phyloP scores from a whole-genome alignment of 2,329 filamentous ascomycete species.

The Cladosporium austrohemisphaericum region DNA sequence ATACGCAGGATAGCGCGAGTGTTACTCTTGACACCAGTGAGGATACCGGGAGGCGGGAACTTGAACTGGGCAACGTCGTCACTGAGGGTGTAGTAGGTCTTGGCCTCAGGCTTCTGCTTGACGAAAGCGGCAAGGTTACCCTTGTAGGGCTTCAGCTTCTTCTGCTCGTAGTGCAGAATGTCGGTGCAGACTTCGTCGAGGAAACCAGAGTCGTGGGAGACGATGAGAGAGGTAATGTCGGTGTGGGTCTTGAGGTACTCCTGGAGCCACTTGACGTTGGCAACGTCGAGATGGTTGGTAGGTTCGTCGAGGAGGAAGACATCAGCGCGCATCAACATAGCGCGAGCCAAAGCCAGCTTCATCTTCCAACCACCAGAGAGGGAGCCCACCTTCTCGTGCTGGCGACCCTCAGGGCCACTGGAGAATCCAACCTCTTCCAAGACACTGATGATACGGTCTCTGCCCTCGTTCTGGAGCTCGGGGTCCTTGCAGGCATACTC shows the following conservation, averaged over 20 bases:
- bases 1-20: conserved; percentile 94
- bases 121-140: conserved; percentile 83
- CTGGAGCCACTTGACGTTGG: conserved; percentile 93
- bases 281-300: conserved; percentile 96
- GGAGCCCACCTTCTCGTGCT: conserved; percentile 86
- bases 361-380: conserved; percentile 99
- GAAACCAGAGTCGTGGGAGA: conserved; percentile 97
- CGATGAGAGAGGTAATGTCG: conserved; percentile 94
- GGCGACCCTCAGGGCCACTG: conserved; percentile 79
- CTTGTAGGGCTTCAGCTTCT: conserved; percentile 87
- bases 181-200: conserved; percentile 96
- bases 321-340: conserved; percentile 96
- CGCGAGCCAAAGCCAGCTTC: conserved; percentile 93
- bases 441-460: conserved; percentile 77
- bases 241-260: conserved; percentile 93
- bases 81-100: conserved; percentile 96
- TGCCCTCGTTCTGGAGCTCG: conserved; percentile 72
- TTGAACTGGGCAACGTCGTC: conserved; percentile 90
- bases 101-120: conserved; percentile 83
- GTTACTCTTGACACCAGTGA: conserved; percentile 90
- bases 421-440: conserved; percentile 92
- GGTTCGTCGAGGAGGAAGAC: conserved; percentile 96
- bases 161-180: conserved; percentile 98
- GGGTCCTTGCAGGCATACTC: conserved; percentile 91
- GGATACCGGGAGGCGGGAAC: conserved; percentile 91